A percentile compares a stretch with the other conserved stretches of the same genome.
Conservation (phyloP, 306 rosid genomes). For the Medicago ruthenica region DNA sequence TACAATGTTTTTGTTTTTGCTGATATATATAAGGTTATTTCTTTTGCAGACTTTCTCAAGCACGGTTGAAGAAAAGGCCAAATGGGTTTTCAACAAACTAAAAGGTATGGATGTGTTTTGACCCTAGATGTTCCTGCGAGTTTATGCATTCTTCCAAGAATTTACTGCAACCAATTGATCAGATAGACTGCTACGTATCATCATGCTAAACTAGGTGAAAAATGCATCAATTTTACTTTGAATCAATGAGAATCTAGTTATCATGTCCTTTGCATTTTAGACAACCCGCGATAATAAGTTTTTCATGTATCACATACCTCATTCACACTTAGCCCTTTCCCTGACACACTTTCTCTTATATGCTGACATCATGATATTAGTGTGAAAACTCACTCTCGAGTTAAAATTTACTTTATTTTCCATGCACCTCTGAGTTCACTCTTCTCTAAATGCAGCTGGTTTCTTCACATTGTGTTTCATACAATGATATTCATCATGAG, state of each 20-base stretch:
- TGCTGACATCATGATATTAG: background rate
- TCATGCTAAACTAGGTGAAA: conserved; percentile 4
- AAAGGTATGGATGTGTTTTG: conserved; percentile 63
- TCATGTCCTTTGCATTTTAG: conserved; percentile 5
- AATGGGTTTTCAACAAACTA: conserved; percentile 94
- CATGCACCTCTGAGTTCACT: too few species aligned
- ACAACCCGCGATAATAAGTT: conserved; percentile 5
- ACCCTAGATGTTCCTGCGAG: background rate
- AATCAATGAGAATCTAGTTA: conserved; percentile 7
- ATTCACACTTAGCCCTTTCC: background rate
- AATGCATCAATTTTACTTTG: background rate
- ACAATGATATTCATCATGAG: background rate
- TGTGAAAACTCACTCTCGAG: background rate
- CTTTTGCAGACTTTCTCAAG: conserved; percentile 78
- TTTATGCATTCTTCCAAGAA: conserved; percentile 3
- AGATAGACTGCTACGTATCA: background rate
- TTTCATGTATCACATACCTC: background rate
- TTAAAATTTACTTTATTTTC: background rate
- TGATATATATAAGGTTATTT: conserved; percentile 8
- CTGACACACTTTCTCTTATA: conserved; percentile 6
- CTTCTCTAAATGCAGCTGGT: too few species aligned
- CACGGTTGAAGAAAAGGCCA: conserved; percentile 96
- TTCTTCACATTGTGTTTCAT: background rate
- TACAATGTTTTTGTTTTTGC: conserved; percentile 28
- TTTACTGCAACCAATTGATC: conserved; percentile 9